Evolutionary conservation across 208 protist genomes (phyloP).

Genomic region (Leishmania aethiopica): DNA sequence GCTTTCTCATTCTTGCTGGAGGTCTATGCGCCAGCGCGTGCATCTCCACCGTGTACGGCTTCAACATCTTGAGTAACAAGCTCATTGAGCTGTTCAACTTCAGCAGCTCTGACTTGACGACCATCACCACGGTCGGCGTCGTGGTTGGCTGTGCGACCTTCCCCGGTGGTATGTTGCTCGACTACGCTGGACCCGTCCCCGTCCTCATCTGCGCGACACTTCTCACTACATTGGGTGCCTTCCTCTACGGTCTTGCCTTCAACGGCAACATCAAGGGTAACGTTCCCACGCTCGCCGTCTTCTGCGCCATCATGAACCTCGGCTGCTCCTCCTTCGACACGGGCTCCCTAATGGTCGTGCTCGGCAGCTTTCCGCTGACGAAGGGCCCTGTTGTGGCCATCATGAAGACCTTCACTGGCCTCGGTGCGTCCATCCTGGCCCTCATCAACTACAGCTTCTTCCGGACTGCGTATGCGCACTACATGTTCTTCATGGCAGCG

Average conservation of each 20-base stretch:
- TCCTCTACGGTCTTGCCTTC: conserved; percentile 63
- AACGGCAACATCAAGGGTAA: conserved; percentile 37
- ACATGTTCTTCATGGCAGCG: conserved; percentile 58
- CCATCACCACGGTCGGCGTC: conserved; percentile 50
- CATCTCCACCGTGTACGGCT: conserved; percentile 56
- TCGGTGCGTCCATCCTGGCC: conserved; percentile 49
- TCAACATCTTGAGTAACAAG: conserved; percentile 58
- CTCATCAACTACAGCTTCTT: conserved; percentile 59
- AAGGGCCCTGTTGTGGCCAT: conserved; percentile 52
- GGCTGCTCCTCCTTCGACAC: conserved; percentile 60
- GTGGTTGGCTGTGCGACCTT: conserved; percentile 49
- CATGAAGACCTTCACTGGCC: conserved; percentile 60
- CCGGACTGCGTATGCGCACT: conserved; percentile 50
- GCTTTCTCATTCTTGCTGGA: conserved; percentile 51
- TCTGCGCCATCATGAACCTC: conserved; percentile 60
- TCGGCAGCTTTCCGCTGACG: conserved; percentile 56
- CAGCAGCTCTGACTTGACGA: conserved; percentile 42
- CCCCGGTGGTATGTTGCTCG: conserved; percentile 53
- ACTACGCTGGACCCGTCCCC: conserved; percentile 52
- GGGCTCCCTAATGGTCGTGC: conserved; percentile 65
- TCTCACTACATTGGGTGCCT: conserved; percentile 29
- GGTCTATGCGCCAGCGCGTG: conserved; percentile 38
- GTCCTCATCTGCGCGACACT: conserved; percentile 25
- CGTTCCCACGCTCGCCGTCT: conserved; percentile 46
- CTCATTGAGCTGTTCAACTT: conserved; percentile 45